A percentile compares a stretch with the other conserved stretches of the same genome.
These are phyloP conservation scores for Edaphochlamys debaryana DNA, from an alignment of 139 green algal species.

Conservation along the genomic window DNA sequence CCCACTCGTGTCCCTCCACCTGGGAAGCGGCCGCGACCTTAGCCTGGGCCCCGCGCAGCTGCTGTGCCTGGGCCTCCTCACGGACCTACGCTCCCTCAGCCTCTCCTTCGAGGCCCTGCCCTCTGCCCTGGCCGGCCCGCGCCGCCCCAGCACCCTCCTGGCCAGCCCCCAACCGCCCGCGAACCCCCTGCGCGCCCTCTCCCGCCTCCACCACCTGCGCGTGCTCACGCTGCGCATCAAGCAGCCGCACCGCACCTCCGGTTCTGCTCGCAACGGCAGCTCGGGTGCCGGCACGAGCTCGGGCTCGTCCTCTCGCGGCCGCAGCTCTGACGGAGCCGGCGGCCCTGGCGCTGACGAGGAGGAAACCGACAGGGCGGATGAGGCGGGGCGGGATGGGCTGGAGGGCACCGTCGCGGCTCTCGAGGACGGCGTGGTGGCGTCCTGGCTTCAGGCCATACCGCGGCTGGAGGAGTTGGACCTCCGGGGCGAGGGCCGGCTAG, in stretches of 20 bases:
- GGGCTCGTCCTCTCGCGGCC: too few species aligned
- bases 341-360: too few species aligned
- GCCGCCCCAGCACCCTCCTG: too few species aligned
- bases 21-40: background rate
- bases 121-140: too few species aligned
- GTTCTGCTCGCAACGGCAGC: too few species aligned
- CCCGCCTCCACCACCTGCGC: background rate
- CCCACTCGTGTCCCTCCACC: background rate
- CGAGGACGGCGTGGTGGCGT: conserved; percentile 2
- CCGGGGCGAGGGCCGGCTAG: background rate
- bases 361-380: too few species aligned
- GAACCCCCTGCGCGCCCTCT: background rate
- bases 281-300: too few species aligned
- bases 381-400: too few species aligned
- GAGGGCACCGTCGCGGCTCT: background rate
- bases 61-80: conserved; percentile 22
- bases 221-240: background rate
- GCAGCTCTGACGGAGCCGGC: too few species aligned
- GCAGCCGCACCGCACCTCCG: too few species aligned
- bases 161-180: too few species aligned
- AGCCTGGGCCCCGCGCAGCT: background rate
- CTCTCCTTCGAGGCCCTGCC: background rate
- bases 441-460: conserved; percentile 12
- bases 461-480: background rate
- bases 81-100: background rate